Evolutionary conservation across 2,329 filamentous ascomycete genomes (phyloP).

Genomic region (Epichloe gansuensis): DNA sequence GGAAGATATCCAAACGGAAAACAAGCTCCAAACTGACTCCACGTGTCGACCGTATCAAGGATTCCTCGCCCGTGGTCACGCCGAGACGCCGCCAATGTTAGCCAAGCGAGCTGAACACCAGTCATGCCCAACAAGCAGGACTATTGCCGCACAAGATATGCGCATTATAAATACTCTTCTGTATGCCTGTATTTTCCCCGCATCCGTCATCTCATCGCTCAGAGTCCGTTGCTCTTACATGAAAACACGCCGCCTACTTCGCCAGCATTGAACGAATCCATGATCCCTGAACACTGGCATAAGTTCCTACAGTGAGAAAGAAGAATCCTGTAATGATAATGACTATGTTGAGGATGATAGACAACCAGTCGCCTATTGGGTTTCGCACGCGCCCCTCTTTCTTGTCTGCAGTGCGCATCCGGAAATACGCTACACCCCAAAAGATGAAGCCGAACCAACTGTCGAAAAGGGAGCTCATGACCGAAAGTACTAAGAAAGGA

Average conservation of each 20-base stretch:
- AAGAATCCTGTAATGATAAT: conserved; percentile 68
- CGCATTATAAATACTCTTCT: background rate
- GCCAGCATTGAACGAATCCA: conserved; percentile 55
- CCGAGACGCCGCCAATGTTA: background rate
- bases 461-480: conserved; percentile 84
- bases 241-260: conserved; percentile 62
- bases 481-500: conserved; percentile 38
- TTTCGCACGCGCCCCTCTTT: conserved; percentile 41
- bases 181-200: background rate
- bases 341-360: conserved; percentile 55
- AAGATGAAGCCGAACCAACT: conserved; percentile 95
- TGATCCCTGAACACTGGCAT: conserved; percentile 64
- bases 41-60: background rate
- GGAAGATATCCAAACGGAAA: background rate
- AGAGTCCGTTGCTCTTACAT: conserved; percentile 57
- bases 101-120: background rate
- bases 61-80: background rate
- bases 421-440: conserved; percentile 72
- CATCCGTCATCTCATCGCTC: background rate
- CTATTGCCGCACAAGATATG: background rate
- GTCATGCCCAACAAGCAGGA: background rate
- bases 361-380: conserved; percentile 35
- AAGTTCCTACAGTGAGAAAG: conserved; percentile 73
- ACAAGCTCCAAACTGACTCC: background rate
- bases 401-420: conserved; percentile 56